These are phyloP conservation scores for Penicillium sp. DNA, from an alignment of 2,329 filamentous ascomycete genomes.

Conservation along the genomic window DNA sequence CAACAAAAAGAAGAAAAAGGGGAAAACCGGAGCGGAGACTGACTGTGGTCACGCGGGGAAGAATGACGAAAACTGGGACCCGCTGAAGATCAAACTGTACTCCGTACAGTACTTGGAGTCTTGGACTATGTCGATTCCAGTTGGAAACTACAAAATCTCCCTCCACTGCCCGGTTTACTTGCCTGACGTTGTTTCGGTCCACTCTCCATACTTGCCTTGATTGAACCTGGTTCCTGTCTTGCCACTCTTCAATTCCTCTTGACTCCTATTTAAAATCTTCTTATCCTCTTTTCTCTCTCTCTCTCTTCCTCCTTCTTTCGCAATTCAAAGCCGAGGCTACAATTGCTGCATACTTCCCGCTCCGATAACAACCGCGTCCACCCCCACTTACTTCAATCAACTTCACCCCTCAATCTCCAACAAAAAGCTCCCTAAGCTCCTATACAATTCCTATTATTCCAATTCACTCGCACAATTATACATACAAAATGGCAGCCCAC, in stretches of 20 bases:
- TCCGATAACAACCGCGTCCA: conserved; percentile 14
- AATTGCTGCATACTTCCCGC: conserved; percentile 10
- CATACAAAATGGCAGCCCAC: conserved; percentile 49
- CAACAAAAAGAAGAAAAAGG: conserved; percentile 1
- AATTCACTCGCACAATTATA: background rate
- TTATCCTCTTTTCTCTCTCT: background rate
- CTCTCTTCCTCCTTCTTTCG: background rate
- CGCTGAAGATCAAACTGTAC: conserved; percentile 29
- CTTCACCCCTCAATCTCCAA: conserved; percentile 2
- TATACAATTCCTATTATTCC: background rate
- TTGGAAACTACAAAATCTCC: conserved; percentile 23
- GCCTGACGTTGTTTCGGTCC: conserved; percentile 15
- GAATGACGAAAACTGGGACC: conserved; percentile 12
- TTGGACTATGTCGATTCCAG: too few species aligned
- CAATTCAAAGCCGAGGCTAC: conserved; percentile 11
- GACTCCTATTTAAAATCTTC: background rate
- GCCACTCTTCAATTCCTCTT: background rate
- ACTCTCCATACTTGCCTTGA: conserved; percentile 12
- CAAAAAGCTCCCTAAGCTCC: background rate
- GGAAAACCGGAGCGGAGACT: conserved; percentile 14
- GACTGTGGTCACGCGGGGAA: conserved; percentile 10
- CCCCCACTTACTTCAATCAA: background rate
- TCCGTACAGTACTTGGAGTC: too few species aligned
- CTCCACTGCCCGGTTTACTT: conserved; percentile 18
- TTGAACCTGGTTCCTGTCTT: conserved; percentile 4